These are phyloP conservation scores for Passalora sequoiae DNA, from an alignment of 2,329 filamentous ascomycete genomes.

Conservation along the genomic window DNA sequence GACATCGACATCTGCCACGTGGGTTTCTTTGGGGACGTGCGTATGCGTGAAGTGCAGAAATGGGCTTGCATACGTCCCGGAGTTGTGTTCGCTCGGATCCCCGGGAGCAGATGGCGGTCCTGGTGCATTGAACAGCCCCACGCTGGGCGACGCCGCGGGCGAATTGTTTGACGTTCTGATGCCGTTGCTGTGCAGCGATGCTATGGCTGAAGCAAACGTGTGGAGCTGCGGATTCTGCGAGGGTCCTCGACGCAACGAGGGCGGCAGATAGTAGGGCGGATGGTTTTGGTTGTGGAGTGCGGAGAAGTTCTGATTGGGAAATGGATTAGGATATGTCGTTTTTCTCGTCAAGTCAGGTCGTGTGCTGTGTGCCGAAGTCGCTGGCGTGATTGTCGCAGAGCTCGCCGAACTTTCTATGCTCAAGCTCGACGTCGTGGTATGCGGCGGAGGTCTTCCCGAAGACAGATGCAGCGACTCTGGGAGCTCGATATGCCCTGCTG, in stretches of 20 bases:
- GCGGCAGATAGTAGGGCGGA: conserved; percentile 33
- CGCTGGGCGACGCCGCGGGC: conserved; percentile 41
- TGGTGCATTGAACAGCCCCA: conserved; percentile 41
- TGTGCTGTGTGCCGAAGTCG: conserved; percentile 4
- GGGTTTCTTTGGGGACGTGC: conserved; percentile 58
- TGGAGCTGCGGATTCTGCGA: conserved; percentile 42
- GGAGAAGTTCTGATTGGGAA: conserved; percentile 48
- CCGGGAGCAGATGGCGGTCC: conserved; percentile 29
- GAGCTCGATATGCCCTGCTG: conserved; percentile 18
- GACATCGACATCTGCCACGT: conserved; percentile 85
- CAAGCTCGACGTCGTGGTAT: conserved; percentile 39
- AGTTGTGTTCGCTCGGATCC: conserved; percentile 29
- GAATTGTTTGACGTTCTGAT: conserved; percentile 44
- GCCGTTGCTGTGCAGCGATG: conserved; percentile 37
- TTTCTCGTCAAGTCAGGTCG: conserved; percentile 20
- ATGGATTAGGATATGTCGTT: conserved; percentile 31
- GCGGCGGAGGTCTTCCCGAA: conserved; percentile 34
- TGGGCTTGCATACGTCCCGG: conserved; percentile 45
- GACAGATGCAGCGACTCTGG: conserved; percentile 17
- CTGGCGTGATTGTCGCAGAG: conserved; percentile 29
- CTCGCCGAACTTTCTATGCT: conserved; percentile 40
- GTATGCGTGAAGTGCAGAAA: conserved; percentile 48
- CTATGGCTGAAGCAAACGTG: conserved; percentile 39
- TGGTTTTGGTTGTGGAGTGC: conserved; percentile 45
- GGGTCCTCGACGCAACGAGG: conserved; percentile 37